These are phyloP conservation scores for Starmerella khaoyaiensis DNA, from an alignment of 805 yeast genomes.

Conservation along the genomic window DNA sequence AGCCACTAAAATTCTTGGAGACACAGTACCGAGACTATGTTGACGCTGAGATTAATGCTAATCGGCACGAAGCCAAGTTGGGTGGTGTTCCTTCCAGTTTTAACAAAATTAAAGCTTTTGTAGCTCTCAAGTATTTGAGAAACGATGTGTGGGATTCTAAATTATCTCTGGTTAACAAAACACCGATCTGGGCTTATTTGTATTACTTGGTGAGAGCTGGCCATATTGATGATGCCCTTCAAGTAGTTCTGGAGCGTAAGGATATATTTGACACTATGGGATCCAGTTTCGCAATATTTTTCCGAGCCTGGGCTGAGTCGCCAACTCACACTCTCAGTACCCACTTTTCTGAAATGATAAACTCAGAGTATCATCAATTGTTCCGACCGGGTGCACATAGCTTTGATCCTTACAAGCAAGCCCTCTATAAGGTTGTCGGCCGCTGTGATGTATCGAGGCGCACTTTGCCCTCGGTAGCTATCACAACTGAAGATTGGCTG, in stretches of 20 bases:
- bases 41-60: conserved; percentile 48
- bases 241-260: conserved; percentile 48
- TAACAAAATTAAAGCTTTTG: conserved; percentile 58
- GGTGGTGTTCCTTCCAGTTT: conserved; percentile 62
- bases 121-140: conserved; percentile 33
- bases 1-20: conserved; percentile 41
- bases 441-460: conserved; percentile 57
- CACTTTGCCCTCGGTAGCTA: conserved; percentile 53
- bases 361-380: conserved; percentile 72
- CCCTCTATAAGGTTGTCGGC: conserved; percentile 85
- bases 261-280: conserved; percentile 74
- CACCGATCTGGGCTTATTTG: conserved; percentile 88
- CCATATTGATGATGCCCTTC: conserved; percentile 60
- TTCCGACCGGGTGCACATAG: conserved; percentile 44
- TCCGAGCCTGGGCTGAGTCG: conserved; percentile 54
- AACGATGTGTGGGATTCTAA: conserved; percentile 39
- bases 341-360: conserved; percentile 55
- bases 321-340: conserved; percentile 44
- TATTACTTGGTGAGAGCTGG: conserved; percentile 82
- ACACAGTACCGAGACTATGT: conserved; percentile 64
- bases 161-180: conserved; percentile 57
- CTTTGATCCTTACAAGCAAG: conserved; percentile 80
- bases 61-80: conserved; percentile 35
- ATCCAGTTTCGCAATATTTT: conserved; percentile 65
- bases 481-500: conserved; percentile 88